phyloP scores from a whole-genome alignment of 768 basidiomycete species.

The Polyporus arcularius region DNA sequence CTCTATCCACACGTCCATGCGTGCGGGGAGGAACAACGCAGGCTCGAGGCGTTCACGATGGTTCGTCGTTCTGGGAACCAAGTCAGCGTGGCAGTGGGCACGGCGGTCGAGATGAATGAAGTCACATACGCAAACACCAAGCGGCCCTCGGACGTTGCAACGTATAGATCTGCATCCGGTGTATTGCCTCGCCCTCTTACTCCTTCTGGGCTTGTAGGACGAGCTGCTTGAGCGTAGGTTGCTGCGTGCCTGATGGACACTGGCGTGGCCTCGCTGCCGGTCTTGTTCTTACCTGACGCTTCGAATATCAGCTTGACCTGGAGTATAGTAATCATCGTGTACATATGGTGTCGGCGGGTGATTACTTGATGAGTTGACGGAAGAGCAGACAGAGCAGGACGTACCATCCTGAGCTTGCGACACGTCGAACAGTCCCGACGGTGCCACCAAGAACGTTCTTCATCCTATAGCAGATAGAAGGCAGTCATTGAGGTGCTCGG shows the following conservation, averaged over 20 bases:
- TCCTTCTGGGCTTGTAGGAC: slow-evolving; percentile 88
- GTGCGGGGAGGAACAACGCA: slow-evolving; percentile 87
- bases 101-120: background rate
- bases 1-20: slow-evolving; percentile 92
- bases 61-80: slow-evolving; percentile 69
- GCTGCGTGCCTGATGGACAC: slow-evolving; percentile 81
- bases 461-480: too few relatives aligned
- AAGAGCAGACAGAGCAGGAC: slow-evolving; percentile 23
- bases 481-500: too few relatives aligned
- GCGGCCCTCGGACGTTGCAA: slow-evolving; percentile 84
- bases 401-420: slow-evolving; percentile 82
- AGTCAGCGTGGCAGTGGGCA: slow-evolving; percentile 8
- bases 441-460: slow-evolving; percentile 85
- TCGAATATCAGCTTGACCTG: slow-evolving; percentile 67
- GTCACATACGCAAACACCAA: slow-evolving; percentile 82
- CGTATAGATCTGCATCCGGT: slow-evolving; percentile 87
- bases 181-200: slow-evolving; percentile 84
- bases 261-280: slow-evolving; percentile 71
- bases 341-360: slow-evolving; percentile 15
- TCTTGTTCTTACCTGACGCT: slow-evolving; percentile 68
- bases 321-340: slow-evolving; percentile 1
- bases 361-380: slow-evolving; percentile 11
- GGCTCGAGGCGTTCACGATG: slow-evolving; percentile 90
- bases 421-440: slow-evolving; percentile 81
- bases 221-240: slow-evolving; percentile 86